Conservation (phyloP, 495 filamentous ascomycete genomes). For the Penicilliopsis zonata region DNA sequence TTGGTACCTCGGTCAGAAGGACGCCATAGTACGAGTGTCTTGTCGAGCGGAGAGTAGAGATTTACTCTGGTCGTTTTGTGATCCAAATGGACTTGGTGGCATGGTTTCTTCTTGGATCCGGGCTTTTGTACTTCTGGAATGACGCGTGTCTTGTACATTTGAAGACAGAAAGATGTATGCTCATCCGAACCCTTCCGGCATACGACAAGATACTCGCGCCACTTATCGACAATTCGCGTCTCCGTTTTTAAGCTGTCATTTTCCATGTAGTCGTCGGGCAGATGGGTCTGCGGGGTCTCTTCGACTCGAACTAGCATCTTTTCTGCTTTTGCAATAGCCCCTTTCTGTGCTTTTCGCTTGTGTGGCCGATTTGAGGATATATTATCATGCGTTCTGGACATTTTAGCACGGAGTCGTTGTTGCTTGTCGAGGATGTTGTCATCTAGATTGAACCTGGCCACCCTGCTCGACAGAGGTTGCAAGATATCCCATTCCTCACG, state of each 20-base stretch:
- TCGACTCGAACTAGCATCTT: conserved; percentile 64
- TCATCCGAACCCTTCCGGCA: conserved; percentile 45
- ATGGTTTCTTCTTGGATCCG: conserved; percentile 36
- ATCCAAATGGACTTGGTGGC: conserved; percentile 45
- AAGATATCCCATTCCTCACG: conserved; percentile 3
- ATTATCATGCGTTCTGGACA: conserved; percentile 26
- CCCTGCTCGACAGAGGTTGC: conserved; percentile 12
- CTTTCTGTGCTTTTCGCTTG: conserved; percentile 35
- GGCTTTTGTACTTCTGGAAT: conserved; percentile 49
- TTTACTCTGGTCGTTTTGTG: conserved; percentile 47
- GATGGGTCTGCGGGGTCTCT: conserved; percentile 32
- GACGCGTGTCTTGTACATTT: conserved; percentile 60
- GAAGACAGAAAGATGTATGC: conserved; percentile 44
- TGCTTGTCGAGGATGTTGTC: conserved; percentile 31
- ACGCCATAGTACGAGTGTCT: conserved; percentile 58
- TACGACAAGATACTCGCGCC: conserved; percentile 62
- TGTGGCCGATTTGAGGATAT: conserved; percentile 26
- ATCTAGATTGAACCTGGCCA: conserved; percentile 33
- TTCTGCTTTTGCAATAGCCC: conserved; percentile 62
- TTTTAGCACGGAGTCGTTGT: conserved; percentile 20
- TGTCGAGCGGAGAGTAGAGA: conserved; percentile 60
- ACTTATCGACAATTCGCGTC: conserved; percentile 50
- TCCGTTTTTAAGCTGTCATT: conserved; percentile 51
- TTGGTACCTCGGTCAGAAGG: conserved; percentile 42
- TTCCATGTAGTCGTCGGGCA: conserved; percentile 56